phyloP scores from a whole-genome alignment of 352 stramenopile species.

The Phytopythium mirpurense region DNA sequence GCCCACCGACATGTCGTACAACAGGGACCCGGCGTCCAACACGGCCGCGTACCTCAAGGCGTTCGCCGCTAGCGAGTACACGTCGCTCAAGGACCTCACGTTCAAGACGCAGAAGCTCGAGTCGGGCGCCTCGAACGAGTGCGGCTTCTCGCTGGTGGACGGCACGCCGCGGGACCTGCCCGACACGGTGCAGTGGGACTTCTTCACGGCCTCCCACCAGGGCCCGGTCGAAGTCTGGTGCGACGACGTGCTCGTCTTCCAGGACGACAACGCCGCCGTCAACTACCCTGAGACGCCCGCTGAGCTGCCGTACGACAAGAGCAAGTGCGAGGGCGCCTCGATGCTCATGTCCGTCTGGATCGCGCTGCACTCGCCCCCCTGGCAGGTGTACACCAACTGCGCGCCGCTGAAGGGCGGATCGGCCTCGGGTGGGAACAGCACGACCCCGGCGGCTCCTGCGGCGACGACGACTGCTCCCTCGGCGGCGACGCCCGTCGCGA shows the following conservation, averaged over 20 bases:
- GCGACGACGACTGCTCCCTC: background rate
- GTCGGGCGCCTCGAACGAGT: conserved; percentile 18
- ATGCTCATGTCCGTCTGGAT: conserved; percentile 21
- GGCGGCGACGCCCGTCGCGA: background rate
- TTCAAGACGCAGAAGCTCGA: conserved; percentile 15
- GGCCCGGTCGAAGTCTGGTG: conserved; percentile 31
- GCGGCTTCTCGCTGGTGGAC: conserved; percentile 8
- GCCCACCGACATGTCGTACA: conserved; percentile 39
- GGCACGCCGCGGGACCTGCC: conserved; percentile 8
- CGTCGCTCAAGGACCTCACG: conserved; percentile 10
- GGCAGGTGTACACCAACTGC: conserved; percentile 35
- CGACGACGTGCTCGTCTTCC: conserved; percentile 21
- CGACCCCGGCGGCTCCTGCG: too few species aligned
- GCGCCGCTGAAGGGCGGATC: conserved; percentile 4
- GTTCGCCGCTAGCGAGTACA: conserved; percentile 18
- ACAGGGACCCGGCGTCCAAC: conserved; percentile 16
- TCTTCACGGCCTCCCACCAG: conserved; percentile 16
- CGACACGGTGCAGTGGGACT: conserved; percentile 18
- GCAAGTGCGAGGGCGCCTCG: conserved; percentile 21
- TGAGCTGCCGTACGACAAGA: conserved; percentile 17
- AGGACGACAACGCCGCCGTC: conserved; percentile 20
- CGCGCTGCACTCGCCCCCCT: conserved; percentile 21
- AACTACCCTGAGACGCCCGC: conserved; percentile 13
- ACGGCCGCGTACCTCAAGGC: conserved; percentile 16
- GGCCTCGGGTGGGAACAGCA: background rate